Evolutionary conservation across 1,139 yeast species (phyloP), one percentile per base, ranked within the genome.

Genomic region (Saccharomyces pastorianus): DNA sequence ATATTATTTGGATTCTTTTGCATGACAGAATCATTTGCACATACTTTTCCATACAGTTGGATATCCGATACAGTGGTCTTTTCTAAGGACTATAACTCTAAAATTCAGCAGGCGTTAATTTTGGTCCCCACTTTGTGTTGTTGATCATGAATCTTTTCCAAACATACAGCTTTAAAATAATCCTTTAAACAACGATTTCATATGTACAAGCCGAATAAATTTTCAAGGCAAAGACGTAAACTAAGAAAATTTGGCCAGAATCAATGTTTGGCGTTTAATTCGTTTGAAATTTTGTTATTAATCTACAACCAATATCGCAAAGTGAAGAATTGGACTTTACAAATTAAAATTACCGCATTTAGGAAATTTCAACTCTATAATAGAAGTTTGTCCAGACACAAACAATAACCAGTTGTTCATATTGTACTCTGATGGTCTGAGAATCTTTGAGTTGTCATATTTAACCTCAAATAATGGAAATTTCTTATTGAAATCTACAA

Each of bases 401-500:
- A 38, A 46, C 0, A 53, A 47, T 5, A 41, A 51, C 8, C 51
- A 44, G 23, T 20, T 63, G 9, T 61, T 60, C 34, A 50, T 65
- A 6, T 49, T 64, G 23, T 62, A 55, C 46, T 52, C 58, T 20
- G 60, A 58, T 49, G 68, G 69, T 3, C 41, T 67, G 3, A 56
- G 58, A 47, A 53, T 66, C 9, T 53, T 55, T 23, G 59, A 58
- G 3, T 52, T 58, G 20, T 53, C 59, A 4, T 65, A 62, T 46
- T 51, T 52, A 17, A 60, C 68, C 2, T 56, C 58, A 55, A 60
- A 62, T 29, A 52, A 55, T n/a, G 56, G 61, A n/a, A 62, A 60
- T 49, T 60, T 58, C 51, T 49, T 65, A 8, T 51, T 66, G 23
- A 60, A 58, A 38, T 60, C 66, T 17, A 63, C 69, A 3, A 60